A percentile compares a stretch with the other conserved stretches of the same genome.
phyloP scores from a whole-genome alignment of 192 early-diverging fungal species.

The Tieghemiomyces parasiticus region DNA sequence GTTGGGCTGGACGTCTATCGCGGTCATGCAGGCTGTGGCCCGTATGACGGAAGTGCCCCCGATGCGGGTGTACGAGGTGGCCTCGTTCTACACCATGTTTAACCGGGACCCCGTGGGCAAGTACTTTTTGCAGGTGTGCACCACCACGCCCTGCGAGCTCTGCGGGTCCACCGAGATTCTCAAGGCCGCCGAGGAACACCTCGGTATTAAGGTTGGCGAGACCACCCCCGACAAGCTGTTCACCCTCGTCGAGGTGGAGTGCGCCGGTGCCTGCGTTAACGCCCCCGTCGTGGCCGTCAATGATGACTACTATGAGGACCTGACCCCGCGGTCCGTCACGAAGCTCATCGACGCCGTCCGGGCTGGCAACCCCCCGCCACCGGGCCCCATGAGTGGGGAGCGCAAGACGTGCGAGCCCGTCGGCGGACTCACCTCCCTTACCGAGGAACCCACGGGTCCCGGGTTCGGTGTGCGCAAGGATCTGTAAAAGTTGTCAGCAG shows the following conservation, averaged over 20 bases:
- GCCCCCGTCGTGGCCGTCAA: slow-evolving; percentile 95
- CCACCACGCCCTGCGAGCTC: slow-evolving; percentile 94
- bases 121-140: slow-evolving; percentile 97
- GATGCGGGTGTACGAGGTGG: slow-evolving; percentile 99
- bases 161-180: slow-evolving; percentile 87
- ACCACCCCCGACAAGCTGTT: slow-evolving; percentile 89
- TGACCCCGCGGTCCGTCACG: slow-evolving; percentile 78
- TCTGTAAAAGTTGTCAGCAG: no score
- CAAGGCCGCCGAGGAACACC: slow-evolving; percentile 67
- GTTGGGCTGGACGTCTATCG: slow-evolving; percentile 81
- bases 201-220: slow-evolving; percentile 87
- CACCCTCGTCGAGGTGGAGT: slow-evolving; percentile 99
- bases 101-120: slow-evolving; percentile 98
- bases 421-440: slow-evolving; percentile 67
- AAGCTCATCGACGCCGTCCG: slow-evolving; percentile 79
- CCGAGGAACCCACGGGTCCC: slow-evolving; percentile 75
- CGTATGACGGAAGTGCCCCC: slow-evolving; percentile 89
- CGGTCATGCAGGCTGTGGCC: slow-evolving; percentile 96
- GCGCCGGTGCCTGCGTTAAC: slow-evolving; percentile 96
- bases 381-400: slow-evolving; percentile 64
- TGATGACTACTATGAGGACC: slow-evolving; percentile 98
- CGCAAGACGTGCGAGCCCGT: slow-evolving; percentile 83
- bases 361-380: slow-evolving; percentile 56
- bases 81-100: slow-evolving; percentile 99
- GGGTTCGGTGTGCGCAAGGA: slow-evolving; percentile 74